phyloP scores from a whole-genome alignment of 1,139 yeast genomes.

The Sporopachydermia cereana region DNA sequence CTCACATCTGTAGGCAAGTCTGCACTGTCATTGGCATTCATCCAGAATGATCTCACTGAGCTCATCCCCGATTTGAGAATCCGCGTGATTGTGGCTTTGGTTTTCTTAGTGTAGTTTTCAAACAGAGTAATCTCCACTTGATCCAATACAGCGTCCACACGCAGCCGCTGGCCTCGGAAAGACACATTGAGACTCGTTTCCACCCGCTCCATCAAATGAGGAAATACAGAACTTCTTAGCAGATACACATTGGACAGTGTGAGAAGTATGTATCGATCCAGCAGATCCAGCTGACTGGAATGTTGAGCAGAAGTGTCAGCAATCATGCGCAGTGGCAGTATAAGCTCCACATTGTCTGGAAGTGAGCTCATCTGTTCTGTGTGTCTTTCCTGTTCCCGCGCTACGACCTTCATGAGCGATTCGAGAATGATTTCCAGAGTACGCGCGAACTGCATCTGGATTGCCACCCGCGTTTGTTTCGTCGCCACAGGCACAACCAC shows the following conservation, averaged over 20 bases:
- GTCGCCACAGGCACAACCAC: slow-evolving; percentile 28
- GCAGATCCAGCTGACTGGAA: not conserved
- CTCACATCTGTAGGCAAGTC: slow-evolving; percentile 24
- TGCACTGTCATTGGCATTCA: slow-evolving; percentile 6
- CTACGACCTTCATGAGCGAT: slow-evolving; percentile 34
- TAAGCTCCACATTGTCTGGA: slow-evolving; percentile 14
- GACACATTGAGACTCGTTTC: slow-evolving; percentile 36
- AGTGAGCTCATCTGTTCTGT: slow-evolving; percentile 12
- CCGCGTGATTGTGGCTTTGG: slow-evolving; percentile 37
- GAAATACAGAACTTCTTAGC: slow-evolving; percentile 33
- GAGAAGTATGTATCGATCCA: slow-evolving; percentile 27
- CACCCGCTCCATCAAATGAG: slow-evolving; percentile 34
- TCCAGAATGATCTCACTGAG: slow-evolving; percentile 13
- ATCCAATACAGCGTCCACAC: slow-evolving; percentile 32
- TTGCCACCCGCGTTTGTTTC: slow-evolving; percentile 30
- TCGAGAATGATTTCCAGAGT: slow-evolving; percentile 40
- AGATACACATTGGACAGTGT: slow-evolving; percentile 42
- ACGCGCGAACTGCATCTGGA: slow-evolving; percentile 38
- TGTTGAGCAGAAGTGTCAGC: not conserved
- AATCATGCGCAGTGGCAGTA: not conserved
- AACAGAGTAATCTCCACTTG: slow-evolving; percentile 41
- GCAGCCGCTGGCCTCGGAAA: slow-evolving; percentile 28
- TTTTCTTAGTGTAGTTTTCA: slow-evolving; percentile 37
- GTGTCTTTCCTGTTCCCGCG: slow-evolving; percentile 23
- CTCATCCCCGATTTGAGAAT: slow-evolving; percentile 26